Conservation (phyloP, 108 stramenopile species). For the Epipyxis sp. region DNA sequence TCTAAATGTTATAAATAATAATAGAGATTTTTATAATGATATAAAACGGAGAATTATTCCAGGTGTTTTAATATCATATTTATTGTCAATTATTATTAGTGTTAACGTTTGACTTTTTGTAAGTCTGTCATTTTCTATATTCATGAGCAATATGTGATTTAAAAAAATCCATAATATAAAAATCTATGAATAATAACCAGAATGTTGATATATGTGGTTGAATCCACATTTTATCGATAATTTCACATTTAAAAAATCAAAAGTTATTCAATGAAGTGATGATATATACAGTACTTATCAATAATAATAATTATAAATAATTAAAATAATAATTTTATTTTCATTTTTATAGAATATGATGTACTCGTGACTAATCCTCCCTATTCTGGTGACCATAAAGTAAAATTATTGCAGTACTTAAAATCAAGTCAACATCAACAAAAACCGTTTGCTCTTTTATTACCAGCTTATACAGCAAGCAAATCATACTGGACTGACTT, state of each 20-base stretch:
- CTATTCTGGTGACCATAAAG: constrained; percentile 78
- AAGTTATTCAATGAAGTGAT: too few species aligned
- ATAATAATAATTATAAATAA: too few species aligned
- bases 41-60: constrained; percentile 59
- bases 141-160: too few species aligned
- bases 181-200: too few species aligned
- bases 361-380: constrained; percentile 85
- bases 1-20: constrained; percentile 56
- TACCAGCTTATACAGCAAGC: constrained; percentile 78
- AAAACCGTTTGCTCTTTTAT: constrained; percentile 70
- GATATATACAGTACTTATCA: too few species aligned
- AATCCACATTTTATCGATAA: too few species aligned
- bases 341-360: constrained; percentile 46
- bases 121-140: too few species aligned
- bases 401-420: constrained; percentile 64
- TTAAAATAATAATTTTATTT: too few species aligned
- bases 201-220: too few species aligned
- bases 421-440: constrained; percentile 40
- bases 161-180: too few species aligned
- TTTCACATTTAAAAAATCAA: too few species aligned
- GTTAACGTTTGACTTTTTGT: too few species aligned
- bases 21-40: constrained; percentile 77
- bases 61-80: background rate
- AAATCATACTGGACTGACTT: constrained; percentile 58
- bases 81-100: background rate